Evolutionary conservation across 495 filamentous ascomycete genomes (phyloP).

Genomic region (Usnea hakonensis): DNA sequence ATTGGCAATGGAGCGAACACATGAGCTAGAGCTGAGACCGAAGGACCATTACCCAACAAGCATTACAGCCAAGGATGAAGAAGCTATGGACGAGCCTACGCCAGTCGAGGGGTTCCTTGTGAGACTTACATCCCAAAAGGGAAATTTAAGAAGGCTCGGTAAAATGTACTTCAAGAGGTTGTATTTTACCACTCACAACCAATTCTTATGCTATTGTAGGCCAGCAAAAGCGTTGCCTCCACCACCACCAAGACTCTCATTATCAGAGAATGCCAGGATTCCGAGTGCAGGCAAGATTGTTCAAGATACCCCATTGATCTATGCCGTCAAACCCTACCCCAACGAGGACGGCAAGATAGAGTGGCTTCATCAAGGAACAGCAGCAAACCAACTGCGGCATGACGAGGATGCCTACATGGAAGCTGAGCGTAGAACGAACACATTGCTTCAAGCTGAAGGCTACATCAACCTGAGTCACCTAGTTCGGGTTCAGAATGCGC

Average conservation of each 20-base stretch:
- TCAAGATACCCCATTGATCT: slow-evolving; percentile 53
- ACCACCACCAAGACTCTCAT: slow-evolving; percentile 50
- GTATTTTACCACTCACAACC: slow-evolving; percentile 64
- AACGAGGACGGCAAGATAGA: slow-evolving; percentile 45
- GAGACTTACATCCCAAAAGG: slow-evolving; percentile 59
- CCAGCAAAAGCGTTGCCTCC: slow-evolving; percentile 60
- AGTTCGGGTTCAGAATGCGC: slow-evolving; percentile 47
- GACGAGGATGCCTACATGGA: slow-evolving; percentile 59
- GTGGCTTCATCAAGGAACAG: slow-evolving; percentile 48
- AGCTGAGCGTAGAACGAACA: slow-evolving; percentile 51
- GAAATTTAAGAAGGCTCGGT: slow-evolving; percentile 51
- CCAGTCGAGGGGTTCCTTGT: slow-evolving; percentile 68
- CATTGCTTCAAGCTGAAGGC: slow-evolving; percentile 54
- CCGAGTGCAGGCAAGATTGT: slow-evolving; percentile 51
- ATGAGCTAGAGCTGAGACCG: slow-evolving; percentile 66
- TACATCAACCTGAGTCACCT: slow-evolving; percentile 59
- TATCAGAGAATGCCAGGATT: slow-evolving; percentile 34
- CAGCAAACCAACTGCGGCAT: slow-evolving; percentile 38
- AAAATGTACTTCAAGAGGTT: slow-evolving; percentile 63
- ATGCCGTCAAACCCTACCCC: slow-evolving; percentile 57
- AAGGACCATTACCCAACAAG: slow-evolving; percentile 62
- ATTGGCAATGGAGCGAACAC: slow-evolving; percentile 63
- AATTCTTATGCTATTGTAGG: slow-evolving; percentile 57
- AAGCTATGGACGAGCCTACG: slow-evolving; percentile 53
- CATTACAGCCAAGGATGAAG: slow-evolving; percentile 56